Evolutionary conservation across 2,329 filamentous ascomycete species (phyloP), one percentile per base, ranked within the genome.

Genomic region (Monilinia aucupariae): DNA sequence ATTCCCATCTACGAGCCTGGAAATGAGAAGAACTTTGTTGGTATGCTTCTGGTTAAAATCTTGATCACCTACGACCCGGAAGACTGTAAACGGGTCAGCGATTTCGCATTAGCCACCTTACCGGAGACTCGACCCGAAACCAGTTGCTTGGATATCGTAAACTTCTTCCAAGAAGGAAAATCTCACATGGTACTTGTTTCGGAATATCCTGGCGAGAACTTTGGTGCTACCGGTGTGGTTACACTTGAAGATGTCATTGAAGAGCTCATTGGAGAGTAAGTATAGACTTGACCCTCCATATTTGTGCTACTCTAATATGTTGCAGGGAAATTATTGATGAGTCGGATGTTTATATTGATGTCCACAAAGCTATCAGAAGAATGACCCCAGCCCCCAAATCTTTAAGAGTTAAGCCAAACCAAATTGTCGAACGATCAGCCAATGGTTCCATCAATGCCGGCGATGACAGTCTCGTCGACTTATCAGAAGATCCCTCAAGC

Each of bases 81-180:
- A 75, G 94, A 99, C 73, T 85, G 84, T 72, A 90, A 89, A 72
- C 85, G 85, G 25, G 94, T 99, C 43, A 84, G 88, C 65, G 93
- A 97, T 66, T 97, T 99, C 73, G 87, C 92, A 9, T 81, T 99
- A 58, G 94, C 94, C 17, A 97, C 94, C 0, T 84, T 99, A 8
- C 94, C 96, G 1, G 94, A 99, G 76, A 99, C 94, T 0, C 85
- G 91, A 12, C 91, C 94, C 0, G 91, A 97, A 74, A 99, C 94
- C 0, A 97, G 92, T 78, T 99, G 94, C 74, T 78, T 99, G 62
- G 94, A 99, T 75, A 97, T 99, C 71, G 91, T 99, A 78, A 99
- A 99, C 78, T 99, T 97, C 77, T 99, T 99, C 79, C 94, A 99
- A 76, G 94, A 99, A 79, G 94, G 94, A 71, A 99, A 99, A 75